Evolutionary conservation across 805 yeast genomes (phyloP).

Genomic region (Zygosaccharomyces gambellarensis): DNA sequence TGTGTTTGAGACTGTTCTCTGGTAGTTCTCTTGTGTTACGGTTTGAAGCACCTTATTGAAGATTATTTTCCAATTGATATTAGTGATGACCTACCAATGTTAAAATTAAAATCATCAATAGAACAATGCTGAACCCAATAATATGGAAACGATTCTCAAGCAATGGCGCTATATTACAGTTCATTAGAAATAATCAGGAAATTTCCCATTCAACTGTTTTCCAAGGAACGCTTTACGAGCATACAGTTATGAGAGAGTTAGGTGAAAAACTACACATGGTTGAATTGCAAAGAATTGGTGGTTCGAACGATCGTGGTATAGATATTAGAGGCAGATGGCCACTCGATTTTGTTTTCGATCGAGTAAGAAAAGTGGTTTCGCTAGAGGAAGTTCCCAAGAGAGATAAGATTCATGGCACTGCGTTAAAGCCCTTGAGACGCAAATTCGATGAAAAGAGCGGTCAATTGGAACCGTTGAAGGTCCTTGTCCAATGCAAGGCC

Average conservation of each 20-base stretch:
- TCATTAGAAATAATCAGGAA: constrained; percentile 18
- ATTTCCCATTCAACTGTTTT: constrained; percentile 30
- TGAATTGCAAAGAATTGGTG: constrained; percentile 27
- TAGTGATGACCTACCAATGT: neutral
- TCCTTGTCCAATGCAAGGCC: constrained; percentile 34
- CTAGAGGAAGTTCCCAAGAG: constrained; percentile 17
- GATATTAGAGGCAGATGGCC: constrained; percentile 32
- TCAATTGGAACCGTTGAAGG: constrained; percentile 15
- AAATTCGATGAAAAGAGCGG: constrained; percentile 9
- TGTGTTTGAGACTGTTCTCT: neutral
- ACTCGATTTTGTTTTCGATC: constrained; percentile 13
- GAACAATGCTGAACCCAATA: neutral
- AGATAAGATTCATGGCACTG: constrained; percentile 15
- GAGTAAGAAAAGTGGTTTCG: constrained; percentile 7
- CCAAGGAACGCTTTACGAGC: constrained; percentile 34
- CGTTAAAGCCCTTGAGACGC: constrained; percentile 21
- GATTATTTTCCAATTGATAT: neutral
- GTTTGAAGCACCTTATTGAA: neutral
- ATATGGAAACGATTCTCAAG: neutral
- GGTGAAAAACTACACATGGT: constrained; percentile 24
- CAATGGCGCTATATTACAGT: constrained; percentile 18
- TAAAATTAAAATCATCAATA: neutral
- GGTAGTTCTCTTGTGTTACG: neutral
- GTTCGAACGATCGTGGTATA: constrained; percentile 34
- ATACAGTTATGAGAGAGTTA: constrained; percentile 31